These are phyloP conservation scores for Thelephora ganbajun DNA, from an alignment of 768 basidiomycete genomes.

Conservation along the genomic window DNA sequence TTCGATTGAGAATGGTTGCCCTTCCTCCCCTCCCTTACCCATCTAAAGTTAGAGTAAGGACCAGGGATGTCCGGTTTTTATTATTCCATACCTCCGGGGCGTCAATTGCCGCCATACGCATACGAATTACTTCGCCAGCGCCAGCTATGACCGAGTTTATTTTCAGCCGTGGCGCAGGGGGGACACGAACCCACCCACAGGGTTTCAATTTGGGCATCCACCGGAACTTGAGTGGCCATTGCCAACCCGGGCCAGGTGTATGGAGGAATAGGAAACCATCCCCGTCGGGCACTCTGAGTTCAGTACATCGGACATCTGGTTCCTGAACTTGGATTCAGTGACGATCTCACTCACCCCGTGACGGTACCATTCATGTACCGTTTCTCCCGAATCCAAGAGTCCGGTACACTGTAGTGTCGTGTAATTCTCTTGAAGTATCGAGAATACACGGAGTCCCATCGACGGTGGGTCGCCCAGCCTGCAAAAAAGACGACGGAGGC, in stretches of 20 bases:
- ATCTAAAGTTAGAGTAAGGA: no score
- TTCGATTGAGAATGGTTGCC: constrained; percentile 46
- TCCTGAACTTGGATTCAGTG: background rate
- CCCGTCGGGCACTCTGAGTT: constrained; percentile 60
- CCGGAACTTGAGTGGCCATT: constrained; percentile 60
- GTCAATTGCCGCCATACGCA: constrained; percentile 84
- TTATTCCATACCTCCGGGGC: constrained; percentile 66
- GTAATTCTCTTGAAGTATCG: constrained; percentile 45
- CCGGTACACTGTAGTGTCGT: no score
- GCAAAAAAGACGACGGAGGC: no score
- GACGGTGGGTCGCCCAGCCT: no score
- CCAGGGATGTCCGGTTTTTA: no score
- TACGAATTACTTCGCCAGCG: constrained; percentile 60
- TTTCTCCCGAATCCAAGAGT: constrained; percentile 25
- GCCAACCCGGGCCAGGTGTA: constrained; percentile 64
- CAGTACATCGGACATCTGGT: background rate
- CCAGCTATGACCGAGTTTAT: background rate
- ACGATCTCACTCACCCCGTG: constrained; percentile 48
- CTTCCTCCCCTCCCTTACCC: no score
- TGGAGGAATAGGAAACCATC: constrained; percentile 88
- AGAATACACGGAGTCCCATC: constrained; percentile 18
- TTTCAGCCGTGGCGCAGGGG: background rate
- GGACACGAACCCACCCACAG: constrained; percentile 25
- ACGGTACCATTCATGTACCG: constrained; percentile 72
- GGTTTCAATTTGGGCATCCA: constrained; percentile 41